Percentiles rank a stretch among this genome's conserved stretches.
phyloP scores from a whole-genome alignment of 176 grass and related monocot genomes.

The Zizania latifolia region DNA sequence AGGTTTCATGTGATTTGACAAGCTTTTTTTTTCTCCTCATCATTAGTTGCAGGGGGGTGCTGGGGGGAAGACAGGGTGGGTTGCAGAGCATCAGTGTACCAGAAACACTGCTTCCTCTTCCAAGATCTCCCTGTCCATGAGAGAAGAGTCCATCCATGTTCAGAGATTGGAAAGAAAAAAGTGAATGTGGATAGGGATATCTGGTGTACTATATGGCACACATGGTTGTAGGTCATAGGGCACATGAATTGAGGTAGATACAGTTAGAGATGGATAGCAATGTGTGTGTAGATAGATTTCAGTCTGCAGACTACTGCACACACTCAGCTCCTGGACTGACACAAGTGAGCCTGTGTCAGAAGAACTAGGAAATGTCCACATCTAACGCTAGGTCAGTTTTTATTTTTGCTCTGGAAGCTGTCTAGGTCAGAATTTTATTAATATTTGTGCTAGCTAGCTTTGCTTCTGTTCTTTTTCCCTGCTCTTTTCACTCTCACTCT shows the following conservation, averaged over 20 bases:
- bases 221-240: constrained; percentile 28
- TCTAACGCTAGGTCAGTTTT: constrained; percentile 19
- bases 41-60: neutral
- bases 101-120: neutral
- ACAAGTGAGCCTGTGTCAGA: constrained; percentile 38
- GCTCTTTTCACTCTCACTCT: constrained; percentile 21
- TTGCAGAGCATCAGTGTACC: neutral
- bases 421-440: constrained; percentile 43
- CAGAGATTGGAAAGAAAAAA: neutral
- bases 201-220: constrained; percentile 27
- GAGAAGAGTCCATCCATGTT: neutral
- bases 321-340: constrained; percentile 9
- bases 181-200: constrained; percentile 8
- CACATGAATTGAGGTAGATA: constrained; percentile 45
- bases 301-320: constrained; percentile 13
- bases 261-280: constrained; percentile 38
- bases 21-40: constrained; percentile 15
- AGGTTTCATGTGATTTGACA: constrained; percentile 11
- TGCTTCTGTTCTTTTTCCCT: constrained; percentile 9
- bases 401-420: constrained; percentile 12
- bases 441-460: constrained; percentile 10
- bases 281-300: constrained; percentile 3
- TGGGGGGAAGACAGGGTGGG: neutral
- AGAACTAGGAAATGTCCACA: constrained; percentile 51
- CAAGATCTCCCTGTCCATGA: neutral